These are phyloP conservation scores for Rhypophila decipiens DNA, from an alignment of 495 filamentous ascomycete genomes.

Conservation along the genomic window DNA sequence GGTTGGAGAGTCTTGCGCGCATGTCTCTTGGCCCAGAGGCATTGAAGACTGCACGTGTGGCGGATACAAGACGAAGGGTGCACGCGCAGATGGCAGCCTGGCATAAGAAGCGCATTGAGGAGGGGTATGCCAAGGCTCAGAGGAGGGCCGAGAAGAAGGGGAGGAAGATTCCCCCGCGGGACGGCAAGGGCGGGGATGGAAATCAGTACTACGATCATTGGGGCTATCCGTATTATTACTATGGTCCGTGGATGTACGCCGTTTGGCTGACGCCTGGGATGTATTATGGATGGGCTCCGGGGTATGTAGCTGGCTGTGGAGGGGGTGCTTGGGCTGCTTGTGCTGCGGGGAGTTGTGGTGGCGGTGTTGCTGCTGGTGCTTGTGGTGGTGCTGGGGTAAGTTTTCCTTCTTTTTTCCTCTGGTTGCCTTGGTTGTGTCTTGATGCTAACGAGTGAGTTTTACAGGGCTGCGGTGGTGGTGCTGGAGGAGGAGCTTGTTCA, in stretches of 20 bases:
- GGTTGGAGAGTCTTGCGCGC: too few species aligned
- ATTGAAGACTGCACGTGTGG: too few species aligned
- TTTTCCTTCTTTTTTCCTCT: not conserved
- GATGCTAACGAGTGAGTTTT: constrained; percentile 20
- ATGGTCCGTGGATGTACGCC: constrained; percentile 31
- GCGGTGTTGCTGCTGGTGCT: constrained; percentile 30
- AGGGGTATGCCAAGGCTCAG: constrained; percentile 54
- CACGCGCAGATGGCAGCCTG: constrained; percentile 41
- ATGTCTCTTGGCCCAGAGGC: too few species aligned
- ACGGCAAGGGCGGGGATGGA: too few species aligned
- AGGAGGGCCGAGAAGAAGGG: constrained; percentile 58
- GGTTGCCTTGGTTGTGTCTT: not conserved
- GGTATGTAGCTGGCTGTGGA: constrained; percentile 21
- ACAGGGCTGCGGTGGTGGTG: constrained; percentile 36
- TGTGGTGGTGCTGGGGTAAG: constrained; percentile 26
- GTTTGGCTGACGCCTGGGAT: constrained; percentile 23
- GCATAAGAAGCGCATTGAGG: constrained; percentile 48
- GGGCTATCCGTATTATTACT: constrained; percentile 44
- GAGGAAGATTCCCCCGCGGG: constrained; percentile 39
- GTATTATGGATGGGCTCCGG: constrained; percentile 32
- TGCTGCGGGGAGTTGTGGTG: constrained; percentile 18
- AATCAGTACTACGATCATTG: constrained; percentile 50
- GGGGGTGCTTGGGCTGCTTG: constrained; percentile 6
- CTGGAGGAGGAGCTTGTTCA: not conserved
- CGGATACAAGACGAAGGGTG: constrained; percentile 41